Percentiles rank a stretch among this genome's conserved stretches.
phyloP scores from a whole-genome alignment of 306 rosid genomes.

The Gastrolobium bilobum region DNA sequence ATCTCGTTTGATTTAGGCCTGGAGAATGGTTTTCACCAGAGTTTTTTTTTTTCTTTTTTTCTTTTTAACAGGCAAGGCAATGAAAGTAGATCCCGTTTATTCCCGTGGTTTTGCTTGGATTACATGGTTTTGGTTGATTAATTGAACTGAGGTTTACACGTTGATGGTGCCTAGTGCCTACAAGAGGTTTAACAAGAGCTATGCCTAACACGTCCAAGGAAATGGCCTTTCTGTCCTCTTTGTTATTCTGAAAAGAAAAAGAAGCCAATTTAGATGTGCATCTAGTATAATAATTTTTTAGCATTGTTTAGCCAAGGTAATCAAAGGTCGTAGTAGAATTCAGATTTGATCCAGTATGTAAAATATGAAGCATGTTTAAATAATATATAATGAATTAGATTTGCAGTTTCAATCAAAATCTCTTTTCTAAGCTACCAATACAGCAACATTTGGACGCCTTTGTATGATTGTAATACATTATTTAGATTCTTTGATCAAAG shows the following conservation, averaged over 20 bases:
- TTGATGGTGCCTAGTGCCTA: slow-evolving; percentile 6
- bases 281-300: background rate
- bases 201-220: slow-evolving; percentile 22
- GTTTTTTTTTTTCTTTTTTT: background rate
- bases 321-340: background rate
- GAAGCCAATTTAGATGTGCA: slow-evolving; percentile 29
- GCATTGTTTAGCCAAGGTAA: background rate
- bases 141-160: slow-evolving; percentile 23
- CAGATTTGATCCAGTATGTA: slow-evolving; percentile 37
- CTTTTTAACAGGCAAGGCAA: slow-evolving; percentile 23
- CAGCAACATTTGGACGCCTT: background rate
- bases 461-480: slow-evolving; percentile 2
- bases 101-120: slow-evolving; percentile 23
- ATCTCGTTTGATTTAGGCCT: slow-evolving; percentile 10
- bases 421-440: background rate
- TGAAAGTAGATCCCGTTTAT: slow-evolving; percentile 21
- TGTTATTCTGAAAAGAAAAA: background rate
- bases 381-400: background rate
- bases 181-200: slow-evolving; percentile 33
- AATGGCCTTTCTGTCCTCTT: slow-evolving; percentile 1
- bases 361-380: slow-evolving; percentile 22
- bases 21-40: slow-evolving; percentile 12
- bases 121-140: slow-evolving; percentile 31
- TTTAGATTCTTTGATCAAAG: background rate
- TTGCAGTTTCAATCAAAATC: background rate